Evolutionary conservation across 225 moss, liverwort and hornwort species (phyloP), one percentile per base, ranked within the genome.

Genomic region (Ulota crispa): DNA sequence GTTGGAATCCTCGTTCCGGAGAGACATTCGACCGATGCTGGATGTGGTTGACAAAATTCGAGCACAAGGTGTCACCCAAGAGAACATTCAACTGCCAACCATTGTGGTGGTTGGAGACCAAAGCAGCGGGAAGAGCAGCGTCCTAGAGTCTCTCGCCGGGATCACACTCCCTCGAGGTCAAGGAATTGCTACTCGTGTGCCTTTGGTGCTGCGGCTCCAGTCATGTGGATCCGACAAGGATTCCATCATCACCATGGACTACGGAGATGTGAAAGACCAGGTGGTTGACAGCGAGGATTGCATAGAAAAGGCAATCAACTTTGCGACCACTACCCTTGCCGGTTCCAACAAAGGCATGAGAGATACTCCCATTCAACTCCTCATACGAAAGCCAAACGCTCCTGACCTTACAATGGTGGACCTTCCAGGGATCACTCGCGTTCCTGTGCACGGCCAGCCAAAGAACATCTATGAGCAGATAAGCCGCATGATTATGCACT

Each of bases 111-210:
- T 87, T 2, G 81, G 81, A 1, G 81, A 87, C 11, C 87, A 87
- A 14, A 81, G 83, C 43, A 78, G 84, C 36, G 78, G 84, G 0
- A 84, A 87, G 73, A 87, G 77, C 30, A 83, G 77, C 61, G 83
- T 87, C 3, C 63, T 84, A 0, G 80, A 84, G 36, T 87, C 80
- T 0, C 73, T 81, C 0, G 83, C 81, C 0, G 83, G 83, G 0
- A 78, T 87, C 36, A 81, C 78, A 0, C 37, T 87, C 0, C 81
- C 78, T 0, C 45, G 78, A 8, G 84, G 87, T 0, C 81, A 87
- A 78, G 81, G 83, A 14, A 87, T 84, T 30, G 87, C 78, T 0
- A 87, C 81, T 2, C 78, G 78, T 3, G 87, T 87, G 62, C 83
- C 83, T 2, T 68, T 84, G 1, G 55, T 81, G 0, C 81, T 87